Conservation (phyloP, 352 stramenopile species). For the Peronosclerospora sorghi region DNA sequence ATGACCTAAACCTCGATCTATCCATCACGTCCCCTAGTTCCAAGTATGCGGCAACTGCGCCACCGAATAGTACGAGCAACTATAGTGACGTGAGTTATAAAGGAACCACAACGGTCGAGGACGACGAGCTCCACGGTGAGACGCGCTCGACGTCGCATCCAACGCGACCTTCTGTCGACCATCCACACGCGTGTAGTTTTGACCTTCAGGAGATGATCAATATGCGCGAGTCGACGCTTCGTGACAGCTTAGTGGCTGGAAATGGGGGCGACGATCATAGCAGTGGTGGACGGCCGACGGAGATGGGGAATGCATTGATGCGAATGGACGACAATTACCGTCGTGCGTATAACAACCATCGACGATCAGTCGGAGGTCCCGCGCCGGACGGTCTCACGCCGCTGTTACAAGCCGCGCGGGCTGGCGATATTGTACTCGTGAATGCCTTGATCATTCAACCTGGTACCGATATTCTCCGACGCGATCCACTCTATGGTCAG, state of each 20-base stretch:
- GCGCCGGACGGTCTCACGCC: constrained; percentile 54
- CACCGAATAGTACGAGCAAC: too few relatives aligned
- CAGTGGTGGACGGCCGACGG: constrained; percentile 22
- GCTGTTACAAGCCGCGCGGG: constrained; percentile 45
- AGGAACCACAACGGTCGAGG: too few relatives aligned
- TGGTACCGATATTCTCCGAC: constrained; percentile 53
- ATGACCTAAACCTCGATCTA: too few relatives aligned
- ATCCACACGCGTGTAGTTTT: too few relatives aligned
- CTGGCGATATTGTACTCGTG: constrained; percentile 50
- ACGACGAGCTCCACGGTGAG: too few relatives aligned
- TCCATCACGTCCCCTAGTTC: too few relatives aligned
- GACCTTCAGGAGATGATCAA: too few relatives aligned
- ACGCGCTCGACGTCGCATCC: too few relatives aligned
- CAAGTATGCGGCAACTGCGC: too few relatives aligned
- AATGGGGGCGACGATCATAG: constrained; percentile 9
- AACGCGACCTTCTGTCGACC: too few relatives aligned
- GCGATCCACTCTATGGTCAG: constrained; percentile 54
- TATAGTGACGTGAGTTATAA: too few relatives aligned
- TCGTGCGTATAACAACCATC: constrained; percentile 25
- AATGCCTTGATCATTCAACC: constrained; percentile 63
- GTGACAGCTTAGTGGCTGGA: constrained; percentile 38
- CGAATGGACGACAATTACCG: constrained; percentile 60
- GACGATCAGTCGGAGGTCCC: constrained; percentile 3
- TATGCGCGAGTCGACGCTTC: too few relatives aligned
- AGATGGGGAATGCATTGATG: constrained; percentile 63